Evolutionary conservation across 208 protist species (phyloP), one percentile per base, ranked within the genome.

Genomic region (Borovskyia barvae): DNA sequence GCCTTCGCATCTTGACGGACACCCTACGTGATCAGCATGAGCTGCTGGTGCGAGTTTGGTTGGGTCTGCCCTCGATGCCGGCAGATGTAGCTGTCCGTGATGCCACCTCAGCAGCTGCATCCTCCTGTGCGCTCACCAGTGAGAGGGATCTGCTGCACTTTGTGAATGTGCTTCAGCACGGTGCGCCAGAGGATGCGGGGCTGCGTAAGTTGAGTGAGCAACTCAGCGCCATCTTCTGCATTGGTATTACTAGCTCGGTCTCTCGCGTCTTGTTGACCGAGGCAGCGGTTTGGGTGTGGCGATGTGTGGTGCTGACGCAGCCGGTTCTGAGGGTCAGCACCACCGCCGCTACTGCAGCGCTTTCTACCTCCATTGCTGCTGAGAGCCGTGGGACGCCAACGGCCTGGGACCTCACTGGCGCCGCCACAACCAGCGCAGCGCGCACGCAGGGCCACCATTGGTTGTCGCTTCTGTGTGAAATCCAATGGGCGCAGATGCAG

Each of bases 221-320:
- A 11, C 43, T 92, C 8, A 29, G 47, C 7, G 11, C 33, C 8
- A 8, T 88, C 6, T 90, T 88, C 66, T 69, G 83, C 39, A 17
- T 25, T 19, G 60, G 57, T 5, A 11, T 87, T 15, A 71, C 42
- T 26, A 26, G 32, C 1, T 9, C 75, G 2, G 71, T 77, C 22
- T 22, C 29, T 4, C 24, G 33, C 32, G 49, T 58, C 19, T 71
- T 82, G 47, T 45, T 48, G 9, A 17, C 59, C 1, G 80, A 90
- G 19, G 82, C 77, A 2, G 72, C 77, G 8, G 67, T 66, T 19
- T 88, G 75, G 77, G 29, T 93, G 46, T 75, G 57, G 60, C 25
- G 56, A 7, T 39, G 58, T 12, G 65, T 80, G 3, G 53, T 90
- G 52, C 37, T 92, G 8, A 3, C 54, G n/a, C 76, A 89, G 50